Base-by-base conservation (phyloP, 345 rosid genomes). In the Gossypium mustelinum region DNA sequence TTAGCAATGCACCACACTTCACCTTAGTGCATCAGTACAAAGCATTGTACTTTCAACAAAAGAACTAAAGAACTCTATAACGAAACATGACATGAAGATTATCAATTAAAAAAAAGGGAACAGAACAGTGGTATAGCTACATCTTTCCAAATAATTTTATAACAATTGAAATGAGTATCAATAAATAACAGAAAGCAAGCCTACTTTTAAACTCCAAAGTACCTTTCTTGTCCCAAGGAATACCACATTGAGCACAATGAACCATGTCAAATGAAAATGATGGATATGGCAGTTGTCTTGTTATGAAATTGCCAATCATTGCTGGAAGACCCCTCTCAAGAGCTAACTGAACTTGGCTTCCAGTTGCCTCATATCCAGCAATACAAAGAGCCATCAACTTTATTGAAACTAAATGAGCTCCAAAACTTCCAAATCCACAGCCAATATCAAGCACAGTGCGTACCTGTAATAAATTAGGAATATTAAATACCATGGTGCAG, bases 291-390 rank as follows among this genome's bases (percentile, higher is more conserved):
- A 95, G 94, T 79, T 93, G 93, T 70, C 83, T 85, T 51, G 96
- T 86, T 72, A 87, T 78, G 81, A 95, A 95, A 76, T 86, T 91
- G 76, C 94, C 97, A 76, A 95, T 93, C 87, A 95, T 90, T 43
- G 98, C 97, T n/a, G 99, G 99, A 79, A 95, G 98, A 72, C 99
- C 99, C 86, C 99, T 90, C 87, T 95, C 98, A 63, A 95, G 87
- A 70, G 99, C 92, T 74, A 95, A 75, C 78, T 95, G 99, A 67
- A 93, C 99, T 89, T 95, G 98, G 84, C 98, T 95, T 66, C 98
- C 98, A 70, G 94, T 91, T 29, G 88, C 94, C 81, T 95, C 99
- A 77, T 95, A 93, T 78, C 86, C 88, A 2, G 99, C 98, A 43
- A 91, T 84, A 81, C 99, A 95, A 73, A 95, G 78, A 81, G 92